Evolutionary conservation across 345 rosid species (phyloP).

Genomic region (Brassica juncea): DNA sequence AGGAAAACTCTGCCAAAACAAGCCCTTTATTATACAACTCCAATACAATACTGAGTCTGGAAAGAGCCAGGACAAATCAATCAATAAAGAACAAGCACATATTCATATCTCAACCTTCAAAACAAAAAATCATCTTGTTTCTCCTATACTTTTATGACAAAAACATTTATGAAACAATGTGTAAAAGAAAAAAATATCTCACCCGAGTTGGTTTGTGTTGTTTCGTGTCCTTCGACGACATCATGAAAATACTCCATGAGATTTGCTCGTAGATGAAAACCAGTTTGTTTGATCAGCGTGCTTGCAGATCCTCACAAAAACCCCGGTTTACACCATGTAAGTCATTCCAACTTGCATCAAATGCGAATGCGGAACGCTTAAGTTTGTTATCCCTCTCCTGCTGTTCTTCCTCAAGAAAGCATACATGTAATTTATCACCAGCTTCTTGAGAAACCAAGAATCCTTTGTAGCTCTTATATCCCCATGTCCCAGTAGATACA

Average conservation of each 20-base stretch:
- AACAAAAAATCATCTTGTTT: slow-evolving; percentile 1
- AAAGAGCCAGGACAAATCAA: slow-evolving; percentile 16
- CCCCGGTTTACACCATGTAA: slow-evolving; percentile 73
- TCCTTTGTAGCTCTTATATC: slow-evolving; percentile 94
- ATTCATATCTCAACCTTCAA: slow-evolving; percentile 16
- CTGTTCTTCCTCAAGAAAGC: slow-evolving; percentile 93
- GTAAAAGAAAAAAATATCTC: not conserved
- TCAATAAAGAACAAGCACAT: slow-evolving; percentile 21
- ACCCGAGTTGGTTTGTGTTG: slow-evolving; percentile 8
- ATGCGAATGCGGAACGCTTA: slow-evolving; percentile 90
- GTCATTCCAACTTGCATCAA: slow-evolving; percentile 99
- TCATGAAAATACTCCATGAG: not conserved
- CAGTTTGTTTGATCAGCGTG: not conserved
- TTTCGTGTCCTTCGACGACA: slow-evolving; percentile 12
- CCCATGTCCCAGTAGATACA: slow-evolving; percentile 97
- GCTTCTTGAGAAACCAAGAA: slow-evolving; percentile 96
- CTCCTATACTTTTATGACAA: slow-evolving; percentile 31
- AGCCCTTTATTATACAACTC: not conserved
- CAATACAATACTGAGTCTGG: slow-evolving; percentile 24
- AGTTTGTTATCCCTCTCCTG: slow-evolving; percentile 89
- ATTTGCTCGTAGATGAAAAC: slow-evolving; percentile 19
- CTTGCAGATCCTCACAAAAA: not conserved
- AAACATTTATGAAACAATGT: slow-evolving; percentile 20
- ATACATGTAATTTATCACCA: slow-evolving; percentile 87
- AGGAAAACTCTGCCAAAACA: slow-evolving; percentile 20